These are phyloP conservation scores for Astragalus glycyphyllos DNA, from an alignment of 306 rosid genomes.

Conservation along the genomic window DNA sequence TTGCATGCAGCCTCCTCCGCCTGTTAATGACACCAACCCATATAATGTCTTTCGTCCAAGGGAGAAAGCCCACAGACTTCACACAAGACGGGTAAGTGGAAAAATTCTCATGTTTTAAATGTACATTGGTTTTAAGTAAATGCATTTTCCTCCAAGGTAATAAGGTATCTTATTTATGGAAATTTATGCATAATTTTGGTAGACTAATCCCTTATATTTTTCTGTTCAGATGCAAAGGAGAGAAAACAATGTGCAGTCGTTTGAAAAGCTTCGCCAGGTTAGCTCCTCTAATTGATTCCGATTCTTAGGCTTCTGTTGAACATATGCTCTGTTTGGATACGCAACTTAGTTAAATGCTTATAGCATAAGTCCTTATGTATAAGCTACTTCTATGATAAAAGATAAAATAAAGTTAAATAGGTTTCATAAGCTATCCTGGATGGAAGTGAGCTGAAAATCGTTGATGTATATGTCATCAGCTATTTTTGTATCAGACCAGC, in stretches of 20 bases:
- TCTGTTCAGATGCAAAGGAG: constrained; percentile 91
- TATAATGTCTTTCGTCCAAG: constrained; percentile 99
- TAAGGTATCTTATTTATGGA: constrained; percentile 9
- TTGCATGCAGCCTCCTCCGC: constrained; percentile 90
- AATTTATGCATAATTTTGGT: constrained; percentile 3
- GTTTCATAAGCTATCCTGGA: too few species aligned
- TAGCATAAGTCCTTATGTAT: too few species aligned
- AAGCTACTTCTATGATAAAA: too few species aligned
- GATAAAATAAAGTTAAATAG: too few species aligned
- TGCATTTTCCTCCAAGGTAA: constrained; percentile 32
- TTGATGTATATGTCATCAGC: too few species aligned
- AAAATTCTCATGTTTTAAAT: constrained; percentile 41
- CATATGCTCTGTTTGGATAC: neutral
- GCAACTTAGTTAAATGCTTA: too few species aligned
- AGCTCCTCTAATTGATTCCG: constrained; percentile 37
- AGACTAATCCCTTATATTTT: constrained; percentile 14
- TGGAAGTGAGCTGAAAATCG: too few species aligned
- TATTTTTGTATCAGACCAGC: too few species aligned
- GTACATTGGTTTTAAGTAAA: constrained; percentile 43
- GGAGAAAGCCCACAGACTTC: constrained; percentile 98
- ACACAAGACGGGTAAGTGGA: constrained; percentile 88
- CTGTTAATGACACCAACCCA: constrained; percentile 96
- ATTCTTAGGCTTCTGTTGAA: constrained; percentile 17
- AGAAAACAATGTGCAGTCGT: constrained; percentile 97
- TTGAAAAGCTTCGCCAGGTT: constrained; percentile 99